A percentile compares a stretch with the other conserved stretches of the same genome.
These are phyloP conservation scores for Rachicladosporium sp. DNA, from an alignment of 2,329 filamentous ascomycete genomes.

Conservation along the genomic window DNA sequence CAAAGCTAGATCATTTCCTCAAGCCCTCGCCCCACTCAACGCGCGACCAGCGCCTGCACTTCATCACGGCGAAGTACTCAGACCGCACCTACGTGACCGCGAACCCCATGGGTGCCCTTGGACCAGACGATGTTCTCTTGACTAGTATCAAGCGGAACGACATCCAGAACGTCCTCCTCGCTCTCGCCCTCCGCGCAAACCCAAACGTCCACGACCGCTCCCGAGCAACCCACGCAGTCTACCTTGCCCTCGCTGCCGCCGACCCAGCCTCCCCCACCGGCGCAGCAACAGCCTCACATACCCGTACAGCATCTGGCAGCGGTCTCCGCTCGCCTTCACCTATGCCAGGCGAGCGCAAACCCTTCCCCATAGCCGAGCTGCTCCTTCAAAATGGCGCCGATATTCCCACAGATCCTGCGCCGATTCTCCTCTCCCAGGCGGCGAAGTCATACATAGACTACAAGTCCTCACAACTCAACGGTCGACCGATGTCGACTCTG, in stretches of 20 bases:
- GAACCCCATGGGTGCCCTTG: conserved; percentile 46
- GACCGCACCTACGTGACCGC: conserved; percentile 71
- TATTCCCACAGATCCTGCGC: conserved; percentile 61
- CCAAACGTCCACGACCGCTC: conserved; percentile 79
- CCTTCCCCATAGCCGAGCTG: conserved; percentile 84
- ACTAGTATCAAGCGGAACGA: conserved; percentile 95
- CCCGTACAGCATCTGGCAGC: conserved; percentile 9
- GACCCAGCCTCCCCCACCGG: conserved; percentile 66
- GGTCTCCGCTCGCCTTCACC: conserved; percentile 24
- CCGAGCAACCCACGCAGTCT: conserved; percentile 76
- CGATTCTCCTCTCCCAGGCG: conserved; percentile 69
- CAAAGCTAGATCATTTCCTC: conserved; percentile 57
- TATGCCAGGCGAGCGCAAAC: conserved; percentile 30
- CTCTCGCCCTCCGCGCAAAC: conserved; percentile 72
- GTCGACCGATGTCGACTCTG: conserved; percentile 12
- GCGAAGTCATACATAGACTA: conserved; percentile 78
- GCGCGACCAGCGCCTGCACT: conserved; percentile 80
- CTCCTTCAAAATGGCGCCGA: conserved; percentile 89
- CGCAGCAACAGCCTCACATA: conserved; percentile 24
- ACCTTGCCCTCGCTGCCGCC: conserved; percentile 80
- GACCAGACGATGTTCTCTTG: conserved; percentile 72
- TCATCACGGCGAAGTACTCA: conserved; percentile 91
- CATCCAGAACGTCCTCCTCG: conserved; percentile 84
- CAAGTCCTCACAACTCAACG: conserved; percentile 42
- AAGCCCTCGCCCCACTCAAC: conserved; percentile 70